These are phyloP conservation scores for Metrosideros polymorpha DNA, from an alignment of 441 rosid species.

Conservation along the genomic window DNA sequence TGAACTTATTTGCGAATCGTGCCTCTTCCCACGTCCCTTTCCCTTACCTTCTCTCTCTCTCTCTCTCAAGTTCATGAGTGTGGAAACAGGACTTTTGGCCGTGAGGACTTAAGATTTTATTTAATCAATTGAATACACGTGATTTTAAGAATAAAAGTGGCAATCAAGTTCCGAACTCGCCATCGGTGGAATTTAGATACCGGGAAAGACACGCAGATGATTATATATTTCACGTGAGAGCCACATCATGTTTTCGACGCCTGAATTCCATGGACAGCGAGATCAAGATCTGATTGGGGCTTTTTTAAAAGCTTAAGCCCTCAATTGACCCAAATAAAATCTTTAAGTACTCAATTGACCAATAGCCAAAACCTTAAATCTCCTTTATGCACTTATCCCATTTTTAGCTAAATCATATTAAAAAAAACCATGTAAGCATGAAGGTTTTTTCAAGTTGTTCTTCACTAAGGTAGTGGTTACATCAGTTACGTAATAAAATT, in stretches of 20 bases:
- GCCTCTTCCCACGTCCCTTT: neutral
- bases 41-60: neutral
- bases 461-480: neutral
- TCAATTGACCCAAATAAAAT: neutral
- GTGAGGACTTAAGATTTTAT: neutral
- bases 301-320: neutral
- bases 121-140: neutral
- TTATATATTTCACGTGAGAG: neutral
- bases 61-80: neutral
- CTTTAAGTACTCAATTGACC: neutral
- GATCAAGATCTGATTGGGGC: fast-evolving
- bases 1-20: neutral
- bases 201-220: neutral
- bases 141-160: neutral
- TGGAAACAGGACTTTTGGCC: neutral
- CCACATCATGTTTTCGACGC: fast-evolving
- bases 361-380: neutral
- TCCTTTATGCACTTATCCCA: neutral
- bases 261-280: fast-evolving
- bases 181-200: neutral
- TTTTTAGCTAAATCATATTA: neutral
- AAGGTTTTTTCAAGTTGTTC: neutral
- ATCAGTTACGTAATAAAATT: neutral
- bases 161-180: neutral
- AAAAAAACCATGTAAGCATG: neutral